Conservation (phyloP, 2,329 filamentous ascomycete species). For the Stachybotrys echinatus region DNA sequence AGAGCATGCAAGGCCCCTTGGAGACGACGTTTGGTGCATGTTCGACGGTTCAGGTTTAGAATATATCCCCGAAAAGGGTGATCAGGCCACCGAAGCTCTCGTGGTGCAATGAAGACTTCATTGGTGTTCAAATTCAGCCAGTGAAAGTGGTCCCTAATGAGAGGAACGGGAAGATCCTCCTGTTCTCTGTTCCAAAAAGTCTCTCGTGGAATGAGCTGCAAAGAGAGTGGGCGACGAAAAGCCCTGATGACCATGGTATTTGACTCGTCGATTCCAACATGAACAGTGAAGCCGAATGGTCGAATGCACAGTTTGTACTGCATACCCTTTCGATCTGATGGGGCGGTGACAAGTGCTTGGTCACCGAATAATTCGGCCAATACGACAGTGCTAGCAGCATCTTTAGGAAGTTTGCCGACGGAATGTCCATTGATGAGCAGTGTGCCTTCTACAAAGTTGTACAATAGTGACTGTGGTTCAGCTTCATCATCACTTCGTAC, state of each 20-base stretch:
- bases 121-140: slow-evolving; percentile 38
- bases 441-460: slow-evolving; percentile 20
- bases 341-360: slow-evolving; percentile 43
- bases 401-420: slow-evolving; percentile 42
- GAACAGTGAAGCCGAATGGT: slow-evolving; percentile 41
- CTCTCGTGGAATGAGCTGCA: slow-evolving; percentile 14
- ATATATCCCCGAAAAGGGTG: slow-evolving; percentile 6
- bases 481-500: slow-evolving; percentile 5
- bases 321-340: slow-evolving; percentile 50
- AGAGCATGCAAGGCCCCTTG: neutral
- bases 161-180: slow-evolving; percentile 41
- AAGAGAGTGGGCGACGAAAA: slow-evolving; percentile 8
- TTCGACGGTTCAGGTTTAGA: slow-evolving; percentile 7
- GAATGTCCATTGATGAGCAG: slow-evolving; percentile 28
- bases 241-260: slow-evolving; percentile 20
- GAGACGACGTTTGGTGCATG: slow-evolving; percentile 5
- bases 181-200: slow-evolving; percentile 7
- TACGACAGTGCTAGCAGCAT: slow-evolving; percentile 32
- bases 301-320: slow-evolving; percentile 28
- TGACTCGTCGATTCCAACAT: slow-evolving; percentile 28
- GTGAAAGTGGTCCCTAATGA: slow-evolving; percentile 48
- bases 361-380: slow-evolving; percentile 50
- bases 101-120: slow-evolving; percentile 12
- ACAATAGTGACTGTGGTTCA: slow-evolving; percentile 17
- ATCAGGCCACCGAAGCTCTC: slow-evolving; percentile 11